Percentiles rank a stretch among this genome's conserved stretches.
phyloP scores from a whole-genome alignment of 2,329 filamentous ascomycete species.

The Aspergillus versicolor region DNA sequence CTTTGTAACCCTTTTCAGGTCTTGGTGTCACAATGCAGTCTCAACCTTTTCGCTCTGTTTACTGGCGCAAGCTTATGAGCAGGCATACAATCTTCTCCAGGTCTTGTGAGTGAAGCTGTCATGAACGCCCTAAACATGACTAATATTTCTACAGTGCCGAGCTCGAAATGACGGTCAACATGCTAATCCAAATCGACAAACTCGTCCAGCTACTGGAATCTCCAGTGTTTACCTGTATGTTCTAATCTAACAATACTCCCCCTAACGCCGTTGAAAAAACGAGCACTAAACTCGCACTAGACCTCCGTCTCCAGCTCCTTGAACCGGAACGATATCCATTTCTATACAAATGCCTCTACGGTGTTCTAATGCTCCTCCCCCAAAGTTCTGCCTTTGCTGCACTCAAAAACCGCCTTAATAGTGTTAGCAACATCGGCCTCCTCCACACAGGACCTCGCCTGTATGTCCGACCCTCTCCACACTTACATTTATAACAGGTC shows the following conservation, averaged over 20 bases:
- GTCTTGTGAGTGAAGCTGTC: slow-evolving; percentile 69
- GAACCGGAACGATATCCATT: slow-evolving; percentile 95
- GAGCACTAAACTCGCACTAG: slow-evolving; percentile 46
- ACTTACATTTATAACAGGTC: neutral
- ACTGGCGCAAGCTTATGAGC: slow-evolving; percentile 94
- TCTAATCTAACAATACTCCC: neutral
- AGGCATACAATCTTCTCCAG: slow-evolving; percentile 92
- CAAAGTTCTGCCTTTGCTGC: slow-evolving; percentile 97
- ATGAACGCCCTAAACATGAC: neutral
- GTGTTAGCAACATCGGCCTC: slow-evolving; percentile 94
- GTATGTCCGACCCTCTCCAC: slow-evolving; percentile 55
- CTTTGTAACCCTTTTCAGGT: slow-evolving; percentile 90
- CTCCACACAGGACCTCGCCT: slow-evolving; percentile 77
- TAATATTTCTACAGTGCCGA: slow-evolving; percentile 67
- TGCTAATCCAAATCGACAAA: slow-evolving; percentile 98
- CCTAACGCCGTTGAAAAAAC: neutral
- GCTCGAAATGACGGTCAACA: slow-evolving; percentile 97
- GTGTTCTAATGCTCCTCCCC: slow-evolving; percentile 94
- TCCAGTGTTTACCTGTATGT: slow-evolving; percentile 91
- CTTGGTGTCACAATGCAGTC: slow-evolving; percentile 98
- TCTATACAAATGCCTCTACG: slow-evolving; percentile 96
- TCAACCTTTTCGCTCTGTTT: slow-evolving; percentile 95
- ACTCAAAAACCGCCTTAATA: slow-evolving; percentile 93
- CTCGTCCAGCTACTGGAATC: slow-evolving; percentile 95
- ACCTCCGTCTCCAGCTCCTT: slow-evolving; percentile 88